Evolutionary conservation across 371 early-diverging fungal species (phyloP), one percentile per base, ranked within the genome.

Genomic region (Cokeromyces recurvatus): DNA sequence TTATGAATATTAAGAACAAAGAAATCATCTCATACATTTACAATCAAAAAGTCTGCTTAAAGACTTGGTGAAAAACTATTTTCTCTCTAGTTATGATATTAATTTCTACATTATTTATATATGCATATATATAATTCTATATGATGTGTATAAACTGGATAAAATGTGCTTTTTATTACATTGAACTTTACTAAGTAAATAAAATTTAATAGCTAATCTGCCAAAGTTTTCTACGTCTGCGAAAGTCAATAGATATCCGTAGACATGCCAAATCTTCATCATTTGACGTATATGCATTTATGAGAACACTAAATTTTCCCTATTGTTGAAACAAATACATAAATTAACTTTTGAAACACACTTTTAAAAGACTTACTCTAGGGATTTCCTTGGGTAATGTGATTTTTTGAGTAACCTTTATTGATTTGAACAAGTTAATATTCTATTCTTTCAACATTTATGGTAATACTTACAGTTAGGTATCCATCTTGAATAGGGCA

Each of bases 351-450:
- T 22, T 35, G 37, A 50, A 50, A 43, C 48, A 48, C 34, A 21
- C 38, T 24, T 3, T 19, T n/a, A 24, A 11, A 7, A 50, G 47
- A n/a, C n/a, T 51, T 44, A 58, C 58, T 38, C 8, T 46, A 3
- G 58, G 58, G n/a, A 53, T 44, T 38, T 58, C 58, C 45, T 52
- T 58, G 4, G 58, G 58, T 15, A 58, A 48, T 36, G 43, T 43
- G 25, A 58, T 27, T 16, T 43, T 48, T 53, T 58, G 58, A 9
- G 38, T 44, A 12, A 58, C 21, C 58, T 58, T 43, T 14, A 43
- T 6, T 16, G 1, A 2, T 2, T 3, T n/a, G n/a, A n/a, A n/a
- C n/a, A n/a, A n/a, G n/a, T 37, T 17, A 22, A 36, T 16, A 46
- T 4, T 35, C 15, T n/a, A 20, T 36, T 21, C 10, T 24, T 32